Evolutionary conservation across 139 green algal species (phyloP), one percentile per base, ranked within the genome.

Genomic region (Chlamydomonas incerta): DNA sequence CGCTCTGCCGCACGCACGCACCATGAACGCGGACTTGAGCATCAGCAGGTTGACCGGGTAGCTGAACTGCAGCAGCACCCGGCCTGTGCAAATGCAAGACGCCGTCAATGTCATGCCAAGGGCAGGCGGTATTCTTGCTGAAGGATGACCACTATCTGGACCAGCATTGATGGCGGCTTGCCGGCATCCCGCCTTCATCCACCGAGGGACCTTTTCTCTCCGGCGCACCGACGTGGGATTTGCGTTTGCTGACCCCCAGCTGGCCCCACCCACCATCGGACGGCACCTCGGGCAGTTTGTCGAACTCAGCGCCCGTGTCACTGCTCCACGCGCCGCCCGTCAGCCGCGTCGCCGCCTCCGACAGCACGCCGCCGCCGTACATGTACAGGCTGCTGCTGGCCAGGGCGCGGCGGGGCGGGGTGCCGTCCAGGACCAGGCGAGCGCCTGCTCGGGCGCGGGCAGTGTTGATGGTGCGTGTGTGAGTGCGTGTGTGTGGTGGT

Each of bases 251-350:
- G n/a, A n/a, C n/a, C n/a, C n/a, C n/a, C n/a, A n/a, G n/a, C n/a
- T n/a, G n/a, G n/a, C n/a, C n/a, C n/a, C 28, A 34, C 88, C 50
- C 85, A 91, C 91, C 91, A 34, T 91, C 91, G 20, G 86, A 80
- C 0, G 90, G 89, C 69, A 93, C 85, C 63, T 94, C 91, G 31
- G 89, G 89, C 81, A 91, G 74, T 33, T 79, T 63, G 34, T 93
- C 90, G 46, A 87, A 74, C 1, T 83, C 31, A 1, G 33, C 11
- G 31, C 66, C 66, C 33, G 28, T 1, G 31, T 28, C 20, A 4
- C 31, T 1, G 17, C 9, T 18, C 66, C 66, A 72, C 11, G 11
- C 10, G 26, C 28, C 62, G 62, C 28, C 62, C 18, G 62, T 68
- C 26, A 68, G 28, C 26, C 26, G 11, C 26, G 28, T 4, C 13